Percentiles rank a stretch among this genome's conserved stretches.
Conservation (phyloP, 805 yeast species). For the Kregervanrija delftensis region DNA sequence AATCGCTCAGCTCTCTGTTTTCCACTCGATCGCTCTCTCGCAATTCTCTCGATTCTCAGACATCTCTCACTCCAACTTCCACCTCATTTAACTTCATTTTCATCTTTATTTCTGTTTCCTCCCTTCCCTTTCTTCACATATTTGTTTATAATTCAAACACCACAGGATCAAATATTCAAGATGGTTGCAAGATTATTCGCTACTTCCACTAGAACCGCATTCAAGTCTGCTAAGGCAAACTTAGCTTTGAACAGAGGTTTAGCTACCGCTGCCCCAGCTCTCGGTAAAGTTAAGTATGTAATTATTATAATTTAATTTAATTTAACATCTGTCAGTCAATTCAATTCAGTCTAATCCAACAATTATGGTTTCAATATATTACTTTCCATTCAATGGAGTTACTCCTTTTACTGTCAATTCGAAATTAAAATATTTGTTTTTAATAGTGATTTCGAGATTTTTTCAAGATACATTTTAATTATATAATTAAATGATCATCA, state of each 20-base stretch:
- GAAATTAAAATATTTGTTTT: too few species aligned
- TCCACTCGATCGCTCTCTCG: too few species aligned
- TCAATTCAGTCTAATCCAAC: background rate
- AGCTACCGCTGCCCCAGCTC: constrained; percentile 69
- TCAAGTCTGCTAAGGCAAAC: constrained; percentile 84
- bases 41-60: too few species aligned
- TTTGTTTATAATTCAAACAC: background rate
- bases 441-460: too few species aligned
- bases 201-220: constrained; percentile 75
- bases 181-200: constrained; percentile 50
- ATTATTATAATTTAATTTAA: background rate
- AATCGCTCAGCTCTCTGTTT: too few species aligned
- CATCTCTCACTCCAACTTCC: too few species aligned
- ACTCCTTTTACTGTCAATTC: too few species aligned
- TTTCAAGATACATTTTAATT: too few species aligned
- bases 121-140: background rate
- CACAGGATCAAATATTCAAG: constrained; percentile 6
- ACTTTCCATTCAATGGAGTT: too few species aligned
- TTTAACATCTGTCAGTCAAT: background rate
- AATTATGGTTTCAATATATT: background rate
- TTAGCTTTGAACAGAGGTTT: constrained; percentile 65
- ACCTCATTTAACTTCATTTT: background rate
- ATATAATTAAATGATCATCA: too few species aligned
- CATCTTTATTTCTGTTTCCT: background rate
- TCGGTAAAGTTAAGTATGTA: constrained; percentile 87